Base-by-base conservation (phyloP, 164 flowering plant species). In the Echeveria elegans region DNA sequence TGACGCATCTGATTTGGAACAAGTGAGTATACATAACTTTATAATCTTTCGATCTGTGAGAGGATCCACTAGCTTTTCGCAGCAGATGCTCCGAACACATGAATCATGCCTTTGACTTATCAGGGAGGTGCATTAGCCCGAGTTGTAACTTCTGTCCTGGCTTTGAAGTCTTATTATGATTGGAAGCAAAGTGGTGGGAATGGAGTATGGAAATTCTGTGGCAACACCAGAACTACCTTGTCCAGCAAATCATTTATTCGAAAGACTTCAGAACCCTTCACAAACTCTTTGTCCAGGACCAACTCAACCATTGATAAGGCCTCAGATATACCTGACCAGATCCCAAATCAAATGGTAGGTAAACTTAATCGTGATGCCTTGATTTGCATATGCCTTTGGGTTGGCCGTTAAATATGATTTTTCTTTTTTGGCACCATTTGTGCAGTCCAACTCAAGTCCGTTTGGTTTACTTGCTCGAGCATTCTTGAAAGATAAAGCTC, bases 1-100 rank as follows among this genome's bases (percentile, higher is more conserved):
- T 78, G 99, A 95, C 78, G 96, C 90, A 32, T 95, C 99, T 72
- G 99, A 95, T 84, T 80, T 95, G 8, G 97, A 90, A 71, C 94
- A 92, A 81, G 99, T 92, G 68, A 41, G 87, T 65, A 24, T 30
- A 48, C 34, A 11, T 26, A 45, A 47, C 21, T 12, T 14, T 31
- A 23, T 15, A 6, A 41, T 9, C 36, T 43, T 23, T 1, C 26
- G 21, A 26, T 10, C n/a, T n/a, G n/a, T 31, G 45, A 3, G 0
- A 26, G n/a, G 21, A 8, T 8, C 14, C 14, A 23, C 15, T n/a
- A 45, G n/a, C n/a, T n/a, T n/a, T n/a, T n/a, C 29, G 37, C 36
- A 36, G 16, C 8, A 7, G 53, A 29, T 52, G n/a, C n/a, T n/a
- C n/a, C n/a, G n/a, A n/a, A n/a, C 30, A 12, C 0, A 15, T 60